Evolutionary conservation across 73 alveolate species (phyloP), one percentile per base, ranked within the genome.

Genomic region (Paramecium tetraurelia): DNA sequence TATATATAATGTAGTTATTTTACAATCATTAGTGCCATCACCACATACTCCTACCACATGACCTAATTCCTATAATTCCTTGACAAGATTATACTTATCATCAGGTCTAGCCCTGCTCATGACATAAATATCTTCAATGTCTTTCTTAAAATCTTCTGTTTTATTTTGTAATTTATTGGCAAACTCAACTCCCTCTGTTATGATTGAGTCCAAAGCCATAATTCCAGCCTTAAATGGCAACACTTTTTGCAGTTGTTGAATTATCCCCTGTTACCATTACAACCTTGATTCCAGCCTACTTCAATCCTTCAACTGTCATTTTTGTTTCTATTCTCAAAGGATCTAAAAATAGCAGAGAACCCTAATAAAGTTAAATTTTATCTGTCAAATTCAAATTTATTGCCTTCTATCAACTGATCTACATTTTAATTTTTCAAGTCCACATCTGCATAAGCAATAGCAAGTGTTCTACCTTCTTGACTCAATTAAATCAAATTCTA

Each of bases 21-120:
- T 63, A 63, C 84, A 29, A 92, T 85, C 93, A 58, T 92, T 92
- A 1, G 95, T 85, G 29, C 95, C 93, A 85, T 97, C 99, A 24
- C 99, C 99, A 7, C 98, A 96, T 27, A 97, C 99, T 58, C 99
- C 99, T 4, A 97, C 99, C 1, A 97, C 99, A 70, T 94, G 92
- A 41, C 96, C 96, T 83, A 95, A 41, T 59, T 96, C 95, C 85
- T 92, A 93, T 22, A 97, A 76, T 35, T 99, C 99, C 6, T 96
- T 87, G n/a, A 97, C 99, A 7, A 97, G 83, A 43, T 96, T 90
- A 85, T 97, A 97, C 93, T 97, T 96, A 89, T 97, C 98, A 58
- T 95, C 96, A 33, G 99, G 99, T 53, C 97, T 95, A 18, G 97
- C 92, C 85, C 99, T 92, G 21, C 98, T 98, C 83, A 97, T 89